Evolutionary conservation across 495 filamentous ascomycete genomes (phyloP), one percentile per base, ranked within the genome.

Genomic region (Penicillium samsonianum): DNA sequence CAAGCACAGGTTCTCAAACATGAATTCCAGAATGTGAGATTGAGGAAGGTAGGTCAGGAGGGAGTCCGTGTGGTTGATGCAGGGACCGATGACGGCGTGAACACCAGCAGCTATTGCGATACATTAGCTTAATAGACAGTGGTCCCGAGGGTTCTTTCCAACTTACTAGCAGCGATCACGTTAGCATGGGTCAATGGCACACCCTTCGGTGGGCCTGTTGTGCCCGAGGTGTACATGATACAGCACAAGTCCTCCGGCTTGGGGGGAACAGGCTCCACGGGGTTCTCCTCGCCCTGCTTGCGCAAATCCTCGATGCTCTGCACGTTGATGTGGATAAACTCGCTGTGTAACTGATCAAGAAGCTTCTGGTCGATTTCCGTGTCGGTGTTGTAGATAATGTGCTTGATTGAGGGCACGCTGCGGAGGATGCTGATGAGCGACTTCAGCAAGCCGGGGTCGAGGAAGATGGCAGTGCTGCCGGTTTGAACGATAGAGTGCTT

Each of bases 141-240:
- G 9, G 9, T 11, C 1, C 17, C 16, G 4, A 12, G 23, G 2
- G 16, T 26, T 37, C 35, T 48, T 17, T 69, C 50, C 23, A 19
- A 78, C 87, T 74, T 80, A 90, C 90, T 86, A 48, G 93, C 88
- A 62, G 90, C 93, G 64, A 98, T 80, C 19, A 98, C 90, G 65
- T 92, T 90, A 53, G 78, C 88, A 71, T 98, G 94, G 64, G 87
- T 94, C 61, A 98, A 73, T 30, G 91, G 86, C 26, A 98, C 94
- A 73, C 94, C 94, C 81, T 98, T 98, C 35, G 94, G 94, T 0
- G 92, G 84, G 48, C 94, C 94, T 5, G 94, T 98, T n/a, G 93
- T 96, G 42, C 94, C 94, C 30, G 94, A 98, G 2, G 94, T 98
- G 79, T 98, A 98, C 94, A 98, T 98, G 72, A 98, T 96, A 70